A percentile compares a stretch with the other conserved stretches of the same genome.
These are phyloP conservation scores for Eucalyptus cloeziana DNA, from an alignment of 345 rosid species.

Conservation along the genomic window DNA sequence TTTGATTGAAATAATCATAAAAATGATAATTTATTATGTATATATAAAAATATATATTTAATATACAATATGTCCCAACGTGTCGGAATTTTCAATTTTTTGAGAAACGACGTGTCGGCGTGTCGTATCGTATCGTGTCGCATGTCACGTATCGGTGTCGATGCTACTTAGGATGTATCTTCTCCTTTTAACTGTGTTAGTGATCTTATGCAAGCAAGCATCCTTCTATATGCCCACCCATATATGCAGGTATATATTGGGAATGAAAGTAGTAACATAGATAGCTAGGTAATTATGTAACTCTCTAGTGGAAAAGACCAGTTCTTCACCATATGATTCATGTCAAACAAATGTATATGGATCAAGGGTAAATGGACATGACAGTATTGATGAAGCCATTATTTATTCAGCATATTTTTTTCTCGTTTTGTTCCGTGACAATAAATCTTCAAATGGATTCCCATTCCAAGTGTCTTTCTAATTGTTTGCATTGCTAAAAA, in stretches of 20 bases:
- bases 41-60: too few species aligned
- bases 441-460: background rate
- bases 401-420: background rate
- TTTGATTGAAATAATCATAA: too few species aligned
- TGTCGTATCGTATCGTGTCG: too few species aligned
- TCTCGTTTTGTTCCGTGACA: background rate
- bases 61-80: too few species aligned
- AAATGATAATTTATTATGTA: too few species aligned
- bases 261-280: background rate
- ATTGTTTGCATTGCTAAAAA: background rate
- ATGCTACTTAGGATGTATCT: background rate
- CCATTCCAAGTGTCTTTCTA: background rate
- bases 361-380: background rate
- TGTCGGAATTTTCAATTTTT: accelerated
- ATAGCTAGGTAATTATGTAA: background rate
- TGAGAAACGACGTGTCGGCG: too few species aligned
- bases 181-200: background rate
- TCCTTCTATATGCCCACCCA: background rate
- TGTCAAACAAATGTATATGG: background rate
- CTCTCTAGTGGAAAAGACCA: background rate
- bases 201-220: background rate
- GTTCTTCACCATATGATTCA: background rate
- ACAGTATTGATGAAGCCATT: background rate
- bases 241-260: background rate
- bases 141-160: too few species aligned